phyloP scores from a whole-genome alignment of 1,284 basidiomycete species.

The Apiotrichum domesticum region DNA sequence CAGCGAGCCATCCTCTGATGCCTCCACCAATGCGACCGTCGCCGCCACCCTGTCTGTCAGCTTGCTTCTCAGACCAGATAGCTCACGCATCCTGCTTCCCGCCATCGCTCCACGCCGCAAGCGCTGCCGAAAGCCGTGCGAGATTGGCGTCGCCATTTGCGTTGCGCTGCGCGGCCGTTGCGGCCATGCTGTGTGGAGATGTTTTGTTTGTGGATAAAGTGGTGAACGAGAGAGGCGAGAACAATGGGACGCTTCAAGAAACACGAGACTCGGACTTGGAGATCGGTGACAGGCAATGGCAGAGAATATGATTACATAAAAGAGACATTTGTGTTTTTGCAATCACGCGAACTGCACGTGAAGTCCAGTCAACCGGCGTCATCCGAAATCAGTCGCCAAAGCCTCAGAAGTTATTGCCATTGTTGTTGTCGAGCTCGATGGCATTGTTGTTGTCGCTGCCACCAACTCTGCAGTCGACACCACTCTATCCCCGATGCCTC shows the following conservation, averaged over 20 bases:
- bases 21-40: background rate
- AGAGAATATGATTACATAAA: too few species aligned
- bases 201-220: background rate
- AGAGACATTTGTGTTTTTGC: too few species aligned
- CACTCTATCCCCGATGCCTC: slow-evolving; percentile 1
- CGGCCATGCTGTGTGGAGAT: background rate
- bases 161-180: background rate
- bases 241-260: too few species aligned
- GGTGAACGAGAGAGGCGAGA: too few species aligned
- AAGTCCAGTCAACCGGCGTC: too few species aligned
- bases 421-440: too few species aligned
- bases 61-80: background rate
- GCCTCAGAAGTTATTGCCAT: too few species aligned
- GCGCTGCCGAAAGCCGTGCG: background rate
- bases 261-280: too few species aligned
- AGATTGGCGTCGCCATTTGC: background rate
- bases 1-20: background rate
- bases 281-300: too few species aligned
- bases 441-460: background rate
- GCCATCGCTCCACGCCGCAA: background rate
- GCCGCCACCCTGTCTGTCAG: background rate
- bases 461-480: too few species aligned
- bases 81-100: background rate
- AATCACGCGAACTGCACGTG: too few species aligned
- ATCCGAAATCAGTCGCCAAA: too few species aligned